Evolutionary conservation across 192 early-diverging fungal species (phyloP), one percentile per base, ranked within the genome.

Genomic region (Backusella circina): DNA sequence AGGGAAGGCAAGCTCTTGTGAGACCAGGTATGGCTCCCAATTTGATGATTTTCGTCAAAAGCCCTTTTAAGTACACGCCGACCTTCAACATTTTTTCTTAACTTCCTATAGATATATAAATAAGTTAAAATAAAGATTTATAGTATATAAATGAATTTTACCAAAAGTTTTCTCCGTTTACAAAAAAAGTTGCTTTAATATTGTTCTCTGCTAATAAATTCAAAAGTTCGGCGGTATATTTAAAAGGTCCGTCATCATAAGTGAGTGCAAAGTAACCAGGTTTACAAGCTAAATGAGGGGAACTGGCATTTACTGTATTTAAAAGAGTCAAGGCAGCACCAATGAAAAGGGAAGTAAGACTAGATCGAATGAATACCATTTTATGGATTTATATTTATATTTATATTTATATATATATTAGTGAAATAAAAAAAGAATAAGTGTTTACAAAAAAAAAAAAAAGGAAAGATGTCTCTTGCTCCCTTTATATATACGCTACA

Each of bases 111-210:
- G 10, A 37, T 9, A 13, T 4, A 23, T 12, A n/a, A 23, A 8
- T 39, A 37, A 1, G 39, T 68, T 10, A 35, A 23, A 23, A 38
- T 30, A 5, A 12, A 28, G 15, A 61, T 12, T 32, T 41, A 61
- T 0, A 39, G 12, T 21, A 57, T 61, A 28, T 8, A 28, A 61
- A 12, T 26, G 21, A 28, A 21, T 4, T 28, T 16, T 77, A 77
- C 76, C 70, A 76, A 31, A 76, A 78, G 75, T 88, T 90, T 6
- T 76, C 18, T 10, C 86, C 89, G 72, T 91, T 89, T 70, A 91
- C 65, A 67, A 92, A 92, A 79, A 91, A 92, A n/a, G 90, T 92
- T 5, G 84, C 89, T 30, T 84, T 38, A 23, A 77, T 23, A 30
- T 15, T 39, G n/a, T 71, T 10, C 8, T 23, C n/a, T 23, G 47